These are phyloP conservation scores for Smallanthus sonchifolius DNA, from an alignment of 129 eudicot genomes.

Conservation along the genomic window DNA sequence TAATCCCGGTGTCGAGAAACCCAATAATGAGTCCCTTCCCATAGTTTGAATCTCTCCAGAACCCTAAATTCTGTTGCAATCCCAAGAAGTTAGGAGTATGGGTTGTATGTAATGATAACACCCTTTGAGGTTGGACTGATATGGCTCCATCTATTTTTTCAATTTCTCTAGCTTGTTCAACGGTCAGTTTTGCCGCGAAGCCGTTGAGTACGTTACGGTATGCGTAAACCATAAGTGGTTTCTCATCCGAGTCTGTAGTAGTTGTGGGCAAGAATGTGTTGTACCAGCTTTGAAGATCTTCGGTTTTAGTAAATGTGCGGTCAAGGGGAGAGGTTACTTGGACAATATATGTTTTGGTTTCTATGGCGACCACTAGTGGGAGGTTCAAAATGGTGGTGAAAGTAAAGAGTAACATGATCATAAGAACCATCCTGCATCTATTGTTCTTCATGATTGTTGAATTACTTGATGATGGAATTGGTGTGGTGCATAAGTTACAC, in stretches of 20 bases:
- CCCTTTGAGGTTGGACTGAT: conserved; percentile 28
- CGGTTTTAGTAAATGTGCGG: background rate
- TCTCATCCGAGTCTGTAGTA: background rate
- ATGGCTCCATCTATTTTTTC: conserved; percentile 36
- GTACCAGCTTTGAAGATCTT: conserved; percentile 36
- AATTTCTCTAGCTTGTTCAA: conserved; percentile 27
- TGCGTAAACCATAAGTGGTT: conserved; percentile 18
- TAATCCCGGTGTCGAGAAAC: conserved; percentile 32
- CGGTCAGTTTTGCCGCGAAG: conserved; percentile 35
- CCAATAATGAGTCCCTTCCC: conserved; percentile 39
- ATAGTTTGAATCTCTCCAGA: conserved; percentile 37
- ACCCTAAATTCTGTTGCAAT: conserved; percentile 26
- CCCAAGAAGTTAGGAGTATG: conserved; percentile 43
- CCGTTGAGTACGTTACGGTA: conserved; percentile 36
- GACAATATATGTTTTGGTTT: conserved; percentile 40
- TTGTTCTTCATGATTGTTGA: conserved; percentile 22
- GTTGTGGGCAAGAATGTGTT: conserved; percentile 32
- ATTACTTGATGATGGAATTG: conserved; percentile 13
- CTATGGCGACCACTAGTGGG: background rate
- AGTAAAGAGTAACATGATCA: conserved; percentile 6
- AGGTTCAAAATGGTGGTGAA: conserved; percentile 16
- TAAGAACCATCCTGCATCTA: background rate
- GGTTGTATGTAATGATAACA: conserved; percentile 41
- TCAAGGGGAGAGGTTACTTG: conserved; percentile 21
- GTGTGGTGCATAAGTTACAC: background rate